A percentile compares a stretch with the other conserved stretches of the same genome.
These are phyloP conservation scores for Tympanopsis confertula DNA, from an alignment of 2,329 filamentous ascomycete genomes.

Conservation along the genomic window DNA sequence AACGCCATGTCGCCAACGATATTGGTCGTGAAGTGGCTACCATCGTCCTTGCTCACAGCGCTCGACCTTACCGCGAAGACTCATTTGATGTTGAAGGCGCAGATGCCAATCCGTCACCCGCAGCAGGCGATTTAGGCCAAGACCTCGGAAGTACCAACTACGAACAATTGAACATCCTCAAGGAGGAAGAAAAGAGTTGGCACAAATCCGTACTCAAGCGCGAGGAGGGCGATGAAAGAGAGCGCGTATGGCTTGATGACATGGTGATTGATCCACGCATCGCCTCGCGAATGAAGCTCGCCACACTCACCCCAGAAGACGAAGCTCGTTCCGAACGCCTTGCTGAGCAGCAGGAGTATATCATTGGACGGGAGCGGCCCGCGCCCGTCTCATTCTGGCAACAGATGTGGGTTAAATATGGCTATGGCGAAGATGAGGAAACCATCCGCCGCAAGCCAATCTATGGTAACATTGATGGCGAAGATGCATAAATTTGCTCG, in stretches of 20 bases:
- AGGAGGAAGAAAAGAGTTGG: conserved; percentile 52
- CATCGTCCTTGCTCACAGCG: conserved; percentile 36
- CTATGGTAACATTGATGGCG: neutral
- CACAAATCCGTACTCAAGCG: conserved; percentile 46
- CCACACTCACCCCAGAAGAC: conserved; percentile 41
- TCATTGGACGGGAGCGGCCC: conserved; percentile 8
- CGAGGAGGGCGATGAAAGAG: conserved; percentile 20
- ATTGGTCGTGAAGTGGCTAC: conserved; percentile 59
- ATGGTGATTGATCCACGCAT: conserved; percentile 53
- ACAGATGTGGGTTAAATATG: neutral
- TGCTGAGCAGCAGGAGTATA: conserved; percentile 30
- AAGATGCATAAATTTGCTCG: neutral
- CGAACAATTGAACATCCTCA: conserved; percentile 42
- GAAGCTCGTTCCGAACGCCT: conserved; percentile 42
- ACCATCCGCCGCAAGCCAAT: neutral
- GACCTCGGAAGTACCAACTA: conserved; percentile 2
- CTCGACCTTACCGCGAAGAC: conserved; percentile 6
- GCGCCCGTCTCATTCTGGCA: neutral
- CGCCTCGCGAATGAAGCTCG: conserved; percentile 48
- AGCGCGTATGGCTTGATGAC: conserved; percentile 21
- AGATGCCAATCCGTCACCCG: conserved; percentile 8
- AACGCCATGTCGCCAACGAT: conserved; percentile 49
- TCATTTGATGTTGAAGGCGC: conserved; percentile 10
- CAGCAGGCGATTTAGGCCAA: neutral
- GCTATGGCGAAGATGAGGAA: conserved; percentile 1